Conservation (phyloP, 2,329 filamentous ascomycete genomes). For the Colletotrichum brevisporum region DNA sequence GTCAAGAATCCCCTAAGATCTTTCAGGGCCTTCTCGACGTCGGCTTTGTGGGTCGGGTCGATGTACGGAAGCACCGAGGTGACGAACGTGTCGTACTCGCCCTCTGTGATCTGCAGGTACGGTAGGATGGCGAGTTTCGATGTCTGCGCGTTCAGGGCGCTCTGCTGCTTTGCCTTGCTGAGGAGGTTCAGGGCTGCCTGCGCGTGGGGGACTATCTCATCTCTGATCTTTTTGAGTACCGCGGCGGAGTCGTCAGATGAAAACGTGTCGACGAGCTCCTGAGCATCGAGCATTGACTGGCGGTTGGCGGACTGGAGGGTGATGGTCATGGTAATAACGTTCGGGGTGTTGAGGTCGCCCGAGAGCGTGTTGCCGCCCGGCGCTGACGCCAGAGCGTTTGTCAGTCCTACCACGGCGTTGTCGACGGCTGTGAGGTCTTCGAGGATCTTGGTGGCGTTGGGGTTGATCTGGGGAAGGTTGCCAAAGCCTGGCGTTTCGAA, state of each 20-base stretch:
- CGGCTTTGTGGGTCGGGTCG: constrained; percentile 5
- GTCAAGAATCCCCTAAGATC: constrained; percentile 1
- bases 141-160: background rate
- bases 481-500: background rate
- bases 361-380: background rate
- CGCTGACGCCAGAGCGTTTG: background rate
- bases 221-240: constrained; percentile 8
- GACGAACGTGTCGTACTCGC: background rate
- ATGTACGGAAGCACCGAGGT: constrained; percentile 35
- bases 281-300: constrained; percentile 2
- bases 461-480: constrained; percentile 3
- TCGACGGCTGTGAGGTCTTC: background rate
- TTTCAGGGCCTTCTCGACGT: background rate
- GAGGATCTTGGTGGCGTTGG: background rate
- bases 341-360: background rate
- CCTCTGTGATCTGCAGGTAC: background rate
- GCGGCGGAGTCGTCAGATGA: background rate
- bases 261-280: background rate
- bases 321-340: constrained; percentile 12
- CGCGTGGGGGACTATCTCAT: background rate
- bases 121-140: constrained; percentile 1
- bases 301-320: background rate
- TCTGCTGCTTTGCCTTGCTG: background rate
- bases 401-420: constrained; percentile 1
- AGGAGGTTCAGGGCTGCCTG: background rate